These are phyloP conservation scores for Zoysia japonica DNA, from an alignment of 176 grass and related monocot species.

Conservation along the genomic window DNA sequence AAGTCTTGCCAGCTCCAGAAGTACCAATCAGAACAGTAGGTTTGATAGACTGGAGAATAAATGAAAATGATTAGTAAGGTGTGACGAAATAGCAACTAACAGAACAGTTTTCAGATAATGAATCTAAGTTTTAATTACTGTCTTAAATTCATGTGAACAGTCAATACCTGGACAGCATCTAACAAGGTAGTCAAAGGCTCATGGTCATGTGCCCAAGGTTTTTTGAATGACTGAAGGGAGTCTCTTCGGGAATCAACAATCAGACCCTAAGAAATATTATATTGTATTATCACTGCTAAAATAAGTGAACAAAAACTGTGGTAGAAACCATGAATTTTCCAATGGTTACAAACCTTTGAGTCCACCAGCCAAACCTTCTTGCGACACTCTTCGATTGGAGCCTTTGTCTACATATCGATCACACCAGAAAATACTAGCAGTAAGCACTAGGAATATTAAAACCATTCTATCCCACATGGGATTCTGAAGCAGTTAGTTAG, in stretches of 20 bases:
- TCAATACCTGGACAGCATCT: conserved; percentile 81
- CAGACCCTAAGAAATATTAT: conserved; percentile 69
- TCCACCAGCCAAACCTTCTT: conserved; percentile 95
- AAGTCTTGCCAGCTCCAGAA: conserved; percentile 81
- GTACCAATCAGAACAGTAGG: conserved; percentile 97
- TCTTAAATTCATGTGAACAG: conserved; percentile 20
- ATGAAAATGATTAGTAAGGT: conserved; percentile 37
- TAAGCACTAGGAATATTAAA: conserved; percentile 18
- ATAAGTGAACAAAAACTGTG: background rate
- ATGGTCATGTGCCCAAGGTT: conserved; percentile 92
- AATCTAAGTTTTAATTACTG: conserved; percentile 7
- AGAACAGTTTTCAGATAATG: conserved; percentile 9
- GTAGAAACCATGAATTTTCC: background rate
- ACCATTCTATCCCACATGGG: background rate
- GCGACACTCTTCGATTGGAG: conserved; percentile 86
- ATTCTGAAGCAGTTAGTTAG: conserved; percentile 20
- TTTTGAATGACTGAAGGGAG: conserved; percentile 88
- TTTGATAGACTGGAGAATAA: conserved; percentile 71
- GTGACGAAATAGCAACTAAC: conserved; percentile 22
- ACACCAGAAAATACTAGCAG: conserved; percentile 33
- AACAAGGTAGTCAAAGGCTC: conserved; percentile 69
- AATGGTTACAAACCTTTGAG: conserved; percentile 69
- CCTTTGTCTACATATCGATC: conserved; percentile 62
- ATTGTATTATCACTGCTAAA: conserved; percentile 30
- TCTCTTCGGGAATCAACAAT: conserved; percentile 74